Evolutionary conservation across 169 alveolate species (phyloP).

Genomic region (Theileria orientalis): DNA sequence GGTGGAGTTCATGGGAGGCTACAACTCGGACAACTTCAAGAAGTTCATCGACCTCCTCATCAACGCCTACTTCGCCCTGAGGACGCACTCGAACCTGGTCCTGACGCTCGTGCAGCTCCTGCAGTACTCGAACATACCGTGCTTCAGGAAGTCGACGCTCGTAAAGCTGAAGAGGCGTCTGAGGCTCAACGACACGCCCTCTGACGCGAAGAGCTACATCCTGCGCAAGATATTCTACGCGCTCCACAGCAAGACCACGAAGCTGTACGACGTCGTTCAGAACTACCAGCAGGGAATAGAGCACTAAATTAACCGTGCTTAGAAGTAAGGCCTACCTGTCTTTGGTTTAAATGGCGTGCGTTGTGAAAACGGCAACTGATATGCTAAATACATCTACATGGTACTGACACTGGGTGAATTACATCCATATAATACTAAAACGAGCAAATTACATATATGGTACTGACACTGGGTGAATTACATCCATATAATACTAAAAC

Average conservation of each 20-base stretch:
- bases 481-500: too few species aligned
- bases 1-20: constrained; percentile 92
- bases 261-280: constrained; percentile 80
- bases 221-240: constrained; percentile 69
- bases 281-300: constrained; percentile 80
- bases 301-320: constrained; percentile 15
- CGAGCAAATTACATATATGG: not conserved
- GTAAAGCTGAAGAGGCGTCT: constrained; percentile 70
- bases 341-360: too few species aligned
- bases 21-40: constrained; percentile 51
- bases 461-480: not conserved
- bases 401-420: not conserved
- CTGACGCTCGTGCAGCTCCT: constrained; percentile 68
- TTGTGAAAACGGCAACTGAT: too few species aligned
- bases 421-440: not conserved
- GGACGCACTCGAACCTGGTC: constrained; percentile 25
- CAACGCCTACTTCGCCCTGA: constrained; percentile 71
- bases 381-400: too few species aligned
- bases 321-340: too few species aligned
- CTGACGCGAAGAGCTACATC: constrained; percentile 73
- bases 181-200: constrained; percentile 65
- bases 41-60: constrained; percentile 54
- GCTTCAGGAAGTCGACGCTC: constrained; percentile 90
- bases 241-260: constrained; percentile 74
- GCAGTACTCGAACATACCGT: constrained; percentile 90